These are phyloP conservation scores for Suillus decipiens DNA, from an alignment of 768 basidiomycete genomes.

Conservation along the genomic window DNA sequence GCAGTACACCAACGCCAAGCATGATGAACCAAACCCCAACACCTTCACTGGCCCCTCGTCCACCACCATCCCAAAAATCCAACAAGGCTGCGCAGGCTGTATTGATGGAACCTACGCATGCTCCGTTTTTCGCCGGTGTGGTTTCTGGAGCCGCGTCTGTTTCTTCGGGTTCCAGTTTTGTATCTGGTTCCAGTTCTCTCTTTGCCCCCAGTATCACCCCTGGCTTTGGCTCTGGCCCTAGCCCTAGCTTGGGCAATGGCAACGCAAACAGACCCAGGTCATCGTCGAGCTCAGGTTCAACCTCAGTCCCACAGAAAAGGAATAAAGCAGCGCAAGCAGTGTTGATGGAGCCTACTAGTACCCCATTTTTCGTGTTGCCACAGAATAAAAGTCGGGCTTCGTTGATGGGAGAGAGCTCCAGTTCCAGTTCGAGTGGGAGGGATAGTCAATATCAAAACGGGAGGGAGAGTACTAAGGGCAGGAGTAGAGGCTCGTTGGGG, in stretches of 20 bases:
- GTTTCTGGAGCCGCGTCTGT: background rate
- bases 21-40: background rate
- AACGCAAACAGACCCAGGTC: background rate
- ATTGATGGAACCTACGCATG: background rate
- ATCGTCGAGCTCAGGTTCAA: background rate
- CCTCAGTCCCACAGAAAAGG: background rate
- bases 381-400: conserved; percentile 7
- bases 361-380: conserved; percentile 5
- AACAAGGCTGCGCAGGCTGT: background rate
- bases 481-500: background rate
- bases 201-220: no score
- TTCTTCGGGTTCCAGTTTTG: background rate
- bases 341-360: conserved; percentile 5
- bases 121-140: background rate
- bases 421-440: background rate
- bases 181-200: background rate
- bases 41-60: background rate
- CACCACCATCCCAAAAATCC: background rate
- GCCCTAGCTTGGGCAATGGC: no score
- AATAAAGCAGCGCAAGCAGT: conserved; percentile 9
- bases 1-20: background rate
- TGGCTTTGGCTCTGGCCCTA: background rate
- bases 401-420: background rate
- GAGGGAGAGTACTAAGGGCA: background rate
- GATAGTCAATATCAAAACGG: background rate